A percentile compares a stretch with the other conserved stretches of the same genome.
Evolutionary conservation across 2,329 filamentous ascomycete species (phyloP).

Genomic region (Celoporthe dispersa): DNA sequence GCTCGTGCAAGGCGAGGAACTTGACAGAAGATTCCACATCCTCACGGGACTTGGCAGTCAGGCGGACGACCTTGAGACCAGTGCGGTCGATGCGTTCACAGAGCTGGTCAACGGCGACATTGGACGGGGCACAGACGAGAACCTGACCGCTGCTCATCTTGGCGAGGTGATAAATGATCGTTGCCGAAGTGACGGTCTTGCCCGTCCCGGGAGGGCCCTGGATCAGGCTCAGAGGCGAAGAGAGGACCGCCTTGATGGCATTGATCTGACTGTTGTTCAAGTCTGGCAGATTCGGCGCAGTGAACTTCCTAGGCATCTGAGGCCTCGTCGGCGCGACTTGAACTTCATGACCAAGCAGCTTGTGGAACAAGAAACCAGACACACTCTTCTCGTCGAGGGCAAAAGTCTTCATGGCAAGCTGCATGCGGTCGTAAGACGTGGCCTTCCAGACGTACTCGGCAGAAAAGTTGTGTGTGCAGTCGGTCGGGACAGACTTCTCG

Average conservation of each 20-base stretch:
- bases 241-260: constrained; percentile 92
- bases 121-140: constrained; percentile 94
- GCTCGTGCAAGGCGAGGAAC: constrained; percentile 93
- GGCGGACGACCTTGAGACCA: constrained; percentile 91
- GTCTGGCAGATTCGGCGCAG: constrained; percentile 89
- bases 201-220: constrained; percentile 96
- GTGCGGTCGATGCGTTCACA: constrained; percentile 96
- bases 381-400: constrained; percentile 98
- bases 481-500: constrained; percentile 93
- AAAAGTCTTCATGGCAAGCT: constrained; percentile 98
- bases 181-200: constrained; percentile 98
- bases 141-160: constrained; percentile 96
- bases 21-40: constrained; percentile 98
- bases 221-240: constrained; percentile 92
- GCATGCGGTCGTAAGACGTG: constrained; percentile 98
- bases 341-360: constrained; percentile 92
- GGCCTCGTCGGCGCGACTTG: constrained; percentile 95
- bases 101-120: constrained; percentile 97
- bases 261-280: constrained; percentile 95
- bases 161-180: constrained; percentile 96
- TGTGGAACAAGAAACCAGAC: constrained; percentile 98
- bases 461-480: constrained; percentile 97
- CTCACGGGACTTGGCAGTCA: constrained; percentile 98
- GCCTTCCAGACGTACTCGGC: constrained; percentile 99
- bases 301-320: constrained; percentile 94